phyloP scores from a whole-genome alignment of 495 filamentous ascomycete genomes.

The Hypoxylon cercidicola region DNA sequence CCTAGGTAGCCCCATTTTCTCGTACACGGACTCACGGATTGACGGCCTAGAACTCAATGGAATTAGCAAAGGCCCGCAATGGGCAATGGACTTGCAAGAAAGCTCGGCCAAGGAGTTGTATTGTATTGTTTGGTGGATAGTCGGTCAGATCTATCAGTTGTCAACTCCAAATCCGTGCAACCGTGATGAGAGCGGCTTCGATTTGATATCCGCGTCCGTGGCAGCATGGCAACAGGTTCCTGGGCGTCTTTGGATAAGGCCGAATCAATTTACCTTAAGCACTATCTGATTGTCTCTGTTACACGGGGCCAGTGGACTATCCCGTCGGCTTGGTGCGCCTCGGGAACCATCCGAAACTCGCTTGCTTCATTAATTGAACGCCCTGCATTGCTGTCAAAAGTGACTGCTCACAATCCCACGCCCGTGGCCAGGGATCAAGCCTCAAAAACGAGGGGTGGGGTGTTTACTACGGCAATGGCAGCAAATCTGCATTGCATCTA shows the following conservation, averaged over 20 bases:
- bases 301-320: constrained; percentile 8
- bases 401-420: constrained; percentile 31
- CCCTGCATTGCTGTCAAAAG: neutral
- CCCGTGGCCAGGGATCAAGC: constrained; percentile 9
- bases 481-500: constrained; percentile 3
- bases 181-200: constrained; percentile 16
- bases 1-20: constrained; percentile 6
- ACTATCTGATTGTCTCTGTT: constrained; percentile 2
- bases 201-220: constrained; percentile 17
- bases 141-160: constrained; percentile 7
- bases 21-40: constrained; percentile 18
- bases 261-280: neutral
- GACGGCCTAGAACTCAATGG: constrained; percentile 27
- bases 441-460: constrained; percentile 15
- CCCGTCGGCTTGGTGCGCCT: constrained; percentile 1
- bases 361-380: constrained; percentile 3
- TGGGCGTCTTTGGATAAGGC: neutral
- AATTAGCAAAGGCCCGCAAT: constrained; percentile 1
- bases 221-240: constrained; percentile 18
- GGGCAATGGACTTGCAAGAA: constrained; percentile 1
- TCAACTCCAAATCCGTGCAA: constrained; percentile 13
- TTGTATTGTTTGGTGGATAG: constrained; percentile 16
- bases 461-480: constrained; percentile 9
- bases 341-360: constrained; percentile 30
- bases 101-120: neutral